Percentiles rank a stretch among this genome's conserved stretches.
Evolutionary conservation across 208 protist genomes (phyloP).

Genomic region (Trypanosoma platydactyli): DNA sequence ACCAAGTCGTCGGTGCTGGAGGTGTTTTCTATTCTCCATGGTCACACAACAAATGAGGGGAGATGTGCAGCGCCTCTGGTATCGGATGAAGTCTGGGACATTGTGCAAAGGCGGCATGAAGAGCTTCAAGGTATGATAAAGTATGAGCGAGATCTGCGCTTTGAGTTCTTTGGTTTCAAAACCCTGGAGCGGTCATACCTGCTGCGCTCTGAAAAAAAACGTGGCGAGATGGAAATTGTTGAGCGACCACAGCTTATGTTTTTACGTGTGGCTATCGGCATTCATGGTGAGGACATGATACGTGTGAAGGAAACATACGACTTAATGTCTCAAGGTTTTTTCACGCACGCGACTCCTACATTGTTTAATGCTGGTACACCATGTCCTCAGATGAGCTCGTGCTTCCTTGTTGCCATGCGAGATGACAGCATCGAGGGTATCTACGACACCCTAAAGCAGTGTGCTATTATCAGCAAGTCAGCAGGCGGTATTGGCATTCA

Average conservation of each 20-base stretch:
- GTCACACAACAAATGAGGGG: slow-evolving; percentile 90
- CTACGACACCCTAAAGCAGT: slow-evolving; percentile 99
- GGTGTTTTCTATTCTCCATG: slow-evolving; percentile 88
- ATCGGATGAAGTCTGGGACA: slow-evolving; percentile 90
- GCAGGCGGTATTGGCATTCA: slow-evolving; percentile 98
- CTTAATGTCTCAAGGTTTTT: slow-evolving; percentile 92
- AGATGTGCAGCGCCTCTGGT: slow-evolving; percentile 89
- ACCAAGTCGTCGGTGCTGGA: slow-evolving; percentile 91
- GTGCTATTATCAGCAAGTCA: slow-evolving; percentile 97
- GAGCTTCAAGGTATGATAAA: slow-evolving; percentile 92
- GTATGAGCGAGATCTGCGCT: slow-evolving; percentile 95
- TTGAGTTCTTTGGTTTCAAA: slow-evolving; percentile 99
- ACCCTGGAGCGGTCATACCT: slow-evolving; percentile 99
- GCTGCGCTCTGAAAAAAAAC: slow-evolving; percentile 87
- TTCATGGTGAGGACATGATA: slow-evolving; percentile 94
- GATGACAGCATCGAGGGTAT: slow-evolving; percentile 99
- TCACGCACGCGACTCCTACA: slow-evolving; percentile 99
- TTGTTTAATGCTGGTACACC: slow-evolving; percentile 98
- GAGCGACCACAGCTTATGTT: slow-evolving; percentile 99
- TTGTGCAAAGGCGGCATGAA: slow-evolving; percentile 82
- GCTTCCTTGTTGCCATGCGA: slow-evolving; percentile 98
- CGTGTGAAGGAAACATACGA: slow-evolving; percentile 97
- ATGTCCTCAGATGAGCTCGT: slow-evolving; percentile 96
- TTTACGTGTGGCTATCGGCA: slow-evolving; percentile 98
- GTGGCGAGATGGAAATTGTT: slow-evolving; percentile 78